Conservation (phyloP, 129 eudicot genomes). For the Lactuca sativa region DNA sequence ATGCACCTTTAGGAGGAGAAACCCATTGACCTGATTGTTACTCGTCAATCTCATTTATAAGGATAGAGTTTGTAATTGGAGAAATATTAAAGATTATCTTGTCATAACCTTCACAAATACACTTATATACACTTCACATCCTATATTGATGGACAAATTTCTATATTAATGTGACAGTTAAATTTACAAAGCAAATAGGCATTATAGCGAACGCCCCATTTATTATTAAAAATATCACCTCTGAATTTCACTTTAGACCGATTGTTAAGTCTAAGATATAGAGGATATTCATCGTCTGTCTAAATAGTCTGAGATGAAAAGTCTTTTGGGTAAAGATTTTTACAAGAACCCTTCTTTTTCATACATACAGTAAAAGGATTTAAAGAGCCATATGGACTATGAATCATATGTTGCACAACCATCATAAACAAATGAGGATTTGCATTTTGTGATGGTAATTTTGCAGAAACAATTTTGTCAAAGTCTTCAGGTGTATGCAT, state of each 20-base stretch:
- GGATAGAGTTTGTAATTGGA: neutral
- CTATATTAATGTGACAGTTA: no score
- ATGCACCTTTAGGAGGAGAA: conserved; percentile 1
- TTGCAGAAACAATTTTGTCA: conserved; percentile 19
- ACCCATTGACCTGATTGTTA: neutral
- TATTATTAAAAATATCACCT: neutral
- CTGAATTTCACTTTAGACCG: conserved; percentile 1
- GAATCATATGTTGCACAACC: conserved; percentile 28
- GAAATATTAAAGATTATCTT: neutral
- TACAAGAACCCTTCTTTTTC: no score
- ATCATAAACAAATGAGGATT: neutral
- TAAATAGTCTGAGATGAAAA: neutral
- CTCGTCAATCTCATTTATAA: neutral
- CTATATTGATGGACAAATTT: no score
- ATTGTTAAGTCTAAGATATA: neutral
- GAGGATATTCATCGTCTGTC: conserved; percentile 21
- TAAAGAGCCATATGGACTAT: conserved; percentile 32
- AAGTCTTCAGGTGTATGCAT: neutral
- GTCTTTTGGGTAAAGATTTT: neutral
- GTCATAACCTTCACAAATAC: no score
- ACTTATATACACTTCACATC: no score
- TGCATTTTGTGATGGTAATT: conserved; percentile 5
- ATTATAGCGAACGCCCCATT: conserved; percentile 4
- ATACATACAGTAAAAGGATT: neutral
- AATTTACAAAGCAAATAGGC: conserved; percentile 17